These are phyloP conservation scores for Thinopyrum elongatum DNA, from an alignment of 176 grass and related monocot genomes.

Conservation along the genomic window DNA sequence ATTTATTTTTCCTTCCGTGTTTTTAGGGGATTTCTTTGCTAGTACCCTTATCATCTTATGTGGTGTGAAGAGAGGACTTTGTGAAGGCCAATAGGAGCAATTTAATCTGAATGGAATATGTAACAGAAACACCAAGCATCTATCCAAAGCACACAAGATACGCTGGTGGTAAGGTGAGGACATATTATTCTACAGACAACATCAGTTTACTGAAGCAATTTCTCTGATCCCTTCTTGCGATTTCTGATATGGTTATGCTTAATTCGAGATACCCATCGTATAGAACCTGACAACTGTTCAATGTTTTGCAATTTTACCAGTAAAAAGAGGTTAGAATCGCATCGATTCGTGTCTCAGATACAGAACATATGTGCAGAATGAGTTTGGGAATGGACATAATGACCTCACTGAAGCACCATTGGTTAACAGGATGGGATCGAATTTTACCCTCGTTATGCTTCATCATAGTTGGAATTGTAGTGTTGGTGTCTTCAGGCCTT, in stretches of 20 bases:
- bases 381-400: neutral
- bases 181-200: constrained; percentile 1
- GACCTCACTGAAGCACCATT: neutral
- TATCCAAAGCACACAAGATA: neutral
- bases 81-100: neutral
- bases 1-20: neutral
- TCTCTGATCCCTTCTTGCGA: neutral
- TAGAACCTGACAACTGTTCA: neutral
- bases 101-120: constrained; percentile 14
- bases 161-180: neutral
- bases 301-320: neutral
- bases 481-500: neutral
- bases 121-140: constrained; percentile 5
- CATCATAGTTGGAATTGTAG: neutral
- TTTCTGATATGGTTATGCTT: constrained; percentile 11
- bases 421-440: neutral
- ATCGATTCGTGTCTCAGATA: neutral
- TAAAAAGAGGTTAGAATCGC: neutral
- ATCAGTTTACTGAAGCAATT: constrained; percentile 5
- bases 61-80: neutral
- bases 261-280: neutral
- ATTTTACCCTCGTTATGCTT: constrained; percentile 7
- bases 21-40: neutral
- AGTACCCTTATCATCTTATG: neutral
- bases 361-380: neutral